A percentile compares a stretch with the other conserved stretches of the same genome.
phyloP scores from a whole-genome alignment of 768 basidiomycete genomes.

The Exidia glandulosa region DNA sequence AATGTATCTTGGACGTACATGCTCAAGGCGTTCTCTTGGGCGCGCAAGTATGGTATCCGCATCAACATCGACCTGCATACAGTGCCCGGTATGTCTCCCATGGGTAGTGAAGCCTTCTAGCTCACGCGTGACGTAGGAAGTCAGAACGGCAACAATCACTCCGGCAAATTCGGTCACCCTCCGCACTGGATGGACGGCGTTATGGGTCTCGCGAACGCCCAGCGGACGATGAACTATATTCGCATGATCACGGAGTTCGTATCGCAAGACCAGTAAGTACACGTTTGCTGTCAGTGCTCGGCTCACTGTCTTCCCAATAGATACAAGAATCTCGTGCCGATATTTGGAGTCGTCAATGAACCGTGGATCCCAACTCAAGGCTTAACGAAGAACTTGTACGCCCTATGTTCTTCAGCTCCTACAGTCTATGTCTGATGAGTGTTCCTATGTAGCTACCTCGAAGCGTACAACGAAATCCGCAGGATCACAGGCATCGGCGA shows the following conservation, averaged over 20 bases:
- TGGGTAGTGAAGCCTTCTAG: not conserved
- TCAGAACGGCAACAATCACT: not conserved
- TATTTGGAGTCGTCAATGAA: slow-evolving; percentile 90
- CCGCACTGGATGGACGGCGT: slow-evolving; percentile 72
- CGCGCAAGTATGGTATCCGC: slow-evolving; percentile 89
- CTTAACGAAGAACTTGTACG: too few species aligned
- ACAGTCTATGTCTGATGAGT: too few species aligned
- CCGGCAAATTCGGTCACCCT: slow-evolving; percentile 30
- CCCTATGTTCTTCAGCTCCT: too few species aligned
- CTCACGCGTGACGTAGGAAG: not conserved
- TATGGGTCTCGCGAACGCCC: slow-evolving; percentile 93
- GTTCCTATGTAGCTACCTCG: too few species aligned
- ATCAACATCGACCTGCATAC: slow-evolving; percentile 75
- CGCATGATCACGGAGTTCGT: slow-evolving; percentile 88
- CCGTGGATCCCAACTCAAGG: too few species aligned
- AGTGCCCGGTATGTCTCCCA: slow-evolving; percentile 27
- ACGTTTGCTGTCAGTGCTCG: not conserved
- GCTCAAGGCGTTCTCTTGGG: slow-evolving; percentile 88
- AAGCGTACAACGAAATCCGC: slow-evolving; percentile 78
- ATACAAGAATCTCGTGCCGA: slow-evolving; percentile 69
- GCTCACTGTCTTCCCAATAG: not conserved
- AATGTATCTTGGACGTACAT: slow-evolving; percentile 86
- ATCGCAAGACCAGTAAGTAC: slow-evolving; percentile 50
- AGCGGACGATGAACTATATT: slow-evolving; percentile 81
- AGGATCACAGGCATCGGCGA: slow-evolving; percentile 68